phyloP scores from a whole-genome alignment of 2,329 filamentous ascomycete species.

The Beauveria sp. region DNA sequence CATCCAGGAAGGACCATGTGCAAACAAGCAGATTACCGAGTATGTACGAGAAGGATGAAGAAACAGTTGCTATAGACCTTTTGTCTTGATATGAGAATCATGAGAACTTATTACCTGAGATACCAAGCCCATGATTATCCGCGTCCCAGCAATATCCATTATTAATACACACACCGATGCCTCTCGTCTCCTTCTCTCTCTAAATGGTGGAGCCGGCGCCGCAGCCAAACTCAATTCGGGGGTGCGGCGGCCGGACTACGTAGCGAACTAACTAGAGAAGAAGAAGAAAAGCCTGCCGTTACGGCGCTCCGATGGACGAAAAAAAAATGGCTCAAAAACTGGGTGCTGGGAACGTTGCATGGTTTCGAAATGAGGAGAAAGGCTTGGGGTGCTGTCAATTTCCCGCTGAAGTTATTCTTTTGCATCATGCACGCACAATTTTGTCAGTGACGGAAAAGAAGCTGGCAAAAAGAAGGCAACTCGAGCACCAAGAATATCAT shows the following conservation, averaged over 20 bases:
- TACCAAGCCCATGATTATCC: neutral
- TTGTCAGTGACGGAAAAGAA: no score
- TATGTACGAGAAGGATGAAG: neutral
- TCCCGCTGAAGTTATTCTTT: neutral
- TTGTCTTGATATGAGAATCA: neutral
- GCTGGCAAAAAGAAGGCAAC: neutral
- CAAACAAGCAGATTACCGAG: neutral
- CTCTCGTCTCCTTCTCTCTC: neutral
- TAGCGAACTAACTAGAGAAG: neutral
- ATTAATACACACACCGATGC: neutral
- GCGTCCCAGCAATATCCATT: neutral
- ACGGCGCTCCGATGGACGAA: neutral
- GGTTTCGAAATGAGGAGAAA: neutral
- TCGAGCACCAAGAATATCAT: slow-evolving; percentile 24
- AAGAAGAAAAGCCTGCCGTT: neutral
- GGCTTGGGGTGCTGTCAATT: neutral
- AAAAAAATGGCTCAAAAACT: slow-evolving; percentile 5
- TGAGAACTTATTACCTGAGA: neutral
- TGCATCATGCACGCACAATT: neutral
- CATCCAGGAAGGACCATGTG: neutral
- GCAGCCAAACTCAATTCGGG: neutral
- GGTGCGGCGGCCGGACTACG: neutral
- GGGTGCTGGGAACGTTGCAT: slow-evolving; percentile 6
- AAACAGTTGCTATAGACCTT: neutral
- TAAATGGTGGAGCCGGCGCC: neutral